Evolutionary conservation across 1,139 yeast species (phyloP).

Genomic region (Blastobotrys capitulatus): DNA sequence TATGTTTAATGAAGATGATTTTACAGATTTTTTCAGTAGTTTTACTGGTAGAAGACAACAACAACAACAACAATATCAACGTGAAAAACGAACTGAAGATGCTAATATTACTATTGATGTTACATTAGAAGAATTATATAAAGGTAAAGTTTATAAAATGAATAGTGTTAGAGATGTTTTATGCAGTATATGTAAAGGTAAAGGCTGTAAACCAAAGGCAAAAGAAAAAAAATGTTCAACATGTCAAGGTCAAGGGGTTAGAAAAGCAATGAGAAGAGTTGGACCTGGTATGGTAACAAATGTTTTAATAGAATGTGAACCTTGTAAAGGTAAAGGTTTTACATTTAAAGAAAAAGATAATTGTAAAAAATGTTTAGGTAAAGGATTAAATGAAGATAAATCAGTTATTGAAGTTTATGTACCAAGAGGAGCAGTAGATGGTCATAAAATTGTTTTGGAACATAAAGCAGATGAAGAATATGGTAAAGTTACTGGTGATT

Average conservation of each 20-base stretch:
- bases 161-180: conserved; percentile 67
- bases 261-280: conserved; percentile 55
- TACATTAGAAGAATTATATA: conserved; percentile 68
- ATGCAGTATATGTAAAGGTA: conserved; percentile 67
- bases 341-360: conserved; percentile 58
- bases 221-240: conserved; percentile 50
- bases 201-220: conserved; percentile 66
- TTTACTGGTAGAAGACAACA: conserved; percentile 20
- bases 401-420: conserved; percentile 76
- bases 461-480: conserved; percentile 71
- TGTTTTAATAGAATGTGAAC: conserved; percentile 56
- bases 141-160: conserved; percentile 75
- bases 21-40: conserved; percentile 56
- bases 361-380: conserved; percentile 75
- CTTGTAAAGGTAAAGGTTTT: conserved; percentile 71
- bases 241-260: conserved; percentile 71
- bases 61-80: conserved; percentile 13
- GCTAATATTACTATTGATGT: conserved; percentile 61
- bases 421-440: conserved; percentile 59
- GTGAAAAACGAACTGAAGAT: conserved; percentile 52
- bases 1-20: conserved; percentile 58
- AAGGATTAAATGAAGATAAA: conserved; percentile 56
- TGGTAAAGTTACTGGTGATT: conserved; percentile 75
- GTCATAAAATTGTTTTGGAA: conserved; percentile 54
- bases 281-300: conserved; percentile 75